Evolutionary conservation across 2,329 filamentous ascomycete genomes (phyloP).

Genomic region (Pseudogymnoascus sp.): DNA sequence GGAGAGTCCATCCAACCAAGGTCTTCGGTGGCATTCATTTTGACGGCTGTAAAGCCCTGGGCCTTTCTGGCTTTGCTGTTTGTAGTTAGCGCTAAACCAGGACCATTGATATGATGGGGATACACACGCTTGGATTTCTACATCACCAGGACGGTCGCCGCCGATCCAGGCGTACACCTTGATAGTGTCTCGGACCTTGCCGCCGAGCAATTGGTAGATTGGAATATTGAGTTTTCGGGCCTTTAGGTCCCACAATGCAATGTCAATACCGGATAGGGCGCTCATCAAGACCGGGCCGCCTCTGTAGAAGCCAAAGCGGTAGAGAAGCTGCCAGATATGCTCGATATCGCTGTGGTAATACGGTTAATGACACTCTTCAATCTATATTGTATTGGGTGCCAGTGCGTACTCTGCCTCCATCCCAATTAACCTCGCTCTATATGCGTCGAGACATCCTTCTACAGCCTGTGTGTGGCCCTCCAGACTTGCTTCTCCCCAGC

Average conservation of each 20-base stretch:
- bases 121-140: slow-evolving; percentile 52
- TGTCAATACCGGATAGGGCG: slow-evolving; percentile 68
- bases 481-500: slow-evolving; percentile 68
- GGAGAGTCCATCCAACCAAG: slow-evolving; percentile 71
- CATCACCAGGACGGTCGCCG: slow-evolving; percentile 60
- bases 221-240: slow-evolving; percentile 56
- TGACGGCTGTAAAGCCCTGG: slow-evolving; percentile 59
- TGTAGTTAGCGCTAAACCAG: slow-evolving; percentile 9
- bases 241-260: slow-evolving; percentile 74
- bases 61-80: slow-evolving; percentile 44
- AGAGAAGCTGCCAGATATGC: slow-evolving; percentile 70
- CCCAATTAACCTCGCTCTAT: slow-evolving; percentile 53
- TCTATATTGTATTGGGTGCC: not conserved
- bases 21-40: slow-evolving; percentile 76
- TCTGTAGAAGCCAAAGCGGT: slow-evolving; percentile 65
- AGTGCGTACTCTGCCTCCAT: slow-evolving; percentile 58
- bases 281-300: slow-evolving; percentile 76
- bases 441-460: slow-evolving; percentile 64
- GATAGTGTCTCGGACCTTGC: slow-evolving; percentile 61
- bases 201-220: slow-evolving; percentile 65
- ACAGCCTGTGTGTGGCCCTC: slow-evolving; percentile 68
- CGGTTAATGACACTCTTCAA: slow-evolving; percentile 1
- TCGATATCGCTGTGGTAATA: slow-evolving; percentile 56
- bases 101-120: not conserved
- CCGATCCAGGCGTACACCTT: slow-evolving; percentile 75